These are phyloP conservation scores for Hericium erinaceus DNA, from an alignment of 768 basidiomycete genomes.

Conservation along the genomic window DNA sequence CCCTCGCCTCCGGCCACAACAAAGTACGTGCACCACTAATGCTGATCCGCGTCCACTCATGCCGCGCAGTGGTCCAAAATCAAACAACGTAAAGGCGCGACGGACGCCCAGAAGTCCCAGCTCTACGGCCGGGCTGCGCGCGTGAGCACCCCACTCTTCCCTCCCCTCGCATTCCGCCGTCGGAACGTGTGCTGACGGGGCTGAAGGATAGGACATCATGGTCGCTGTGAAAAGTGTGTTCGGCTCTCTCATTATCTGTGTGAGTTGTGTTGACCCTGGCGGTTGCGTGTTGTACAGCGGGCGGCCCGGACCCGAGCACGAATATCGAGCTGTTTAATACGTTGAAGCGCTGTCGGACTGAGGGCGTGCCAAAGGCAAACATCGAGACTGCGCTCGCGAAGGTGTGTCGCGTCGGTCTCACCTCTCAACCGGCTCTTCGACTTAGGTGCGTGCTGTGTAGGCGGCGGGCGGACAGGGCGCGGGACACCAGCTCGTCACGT, in stretches of 20 bases:
- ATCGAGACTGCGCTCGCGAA: slow-evolving; percentile 13
- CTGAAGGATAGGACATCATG: slow-evolving; percentile 10
- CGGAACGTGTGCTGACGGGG: neutral
- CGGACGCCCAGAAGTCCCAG: slow-evolving; percentile 8
- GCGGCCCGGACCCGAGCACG: slow-evolving; percentile 10
- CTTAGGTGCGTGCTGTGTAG: neutral
- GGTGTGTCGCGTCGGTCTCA: neutral
- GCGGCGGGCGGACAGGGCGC: slow-evolving; percentile 8
- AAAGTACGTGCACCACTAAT: slow-evolving; percentile 5
- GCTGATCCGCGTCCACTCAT: neutral
- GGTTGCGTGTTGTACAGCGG: slow-evolving; percentile 2
- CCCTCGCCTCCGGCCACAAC: slow-evolving; percentile 11
- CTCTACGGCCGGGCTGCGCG: slow-evolving; percentile 7
- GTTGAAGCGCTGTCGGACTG: slow-evolving; percentile 8
- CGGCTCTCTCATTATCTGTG: too few relatives aligned
- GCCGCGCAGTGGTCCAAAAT: slow-evolving; percentile 14
- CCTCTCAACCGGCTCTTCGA: neutral
- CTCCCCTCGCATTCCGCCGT: neutral
- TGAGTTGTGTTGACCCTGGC: too few relatives aligned
- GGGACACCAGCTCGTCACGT: slow-evolving; percentile 4
- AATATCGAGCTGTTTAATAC: slow-evolving; percentile 11
- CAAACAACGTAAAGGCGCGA: slow-evolving; percentile 12
- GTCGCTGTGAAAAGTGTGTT: slow-evolving; percentile 7
- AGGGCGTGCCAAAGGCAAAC: slow-evolving; percentile 13
- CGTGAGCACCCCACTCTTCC: slow-evolving; percentile 3